Percentiles rank a stretch among this genome's conserved stretches.
Conservation (phyloP, 2,329 filamentous ascomycete genomes). For the Ascochyta clinopodiicola region DNA sequence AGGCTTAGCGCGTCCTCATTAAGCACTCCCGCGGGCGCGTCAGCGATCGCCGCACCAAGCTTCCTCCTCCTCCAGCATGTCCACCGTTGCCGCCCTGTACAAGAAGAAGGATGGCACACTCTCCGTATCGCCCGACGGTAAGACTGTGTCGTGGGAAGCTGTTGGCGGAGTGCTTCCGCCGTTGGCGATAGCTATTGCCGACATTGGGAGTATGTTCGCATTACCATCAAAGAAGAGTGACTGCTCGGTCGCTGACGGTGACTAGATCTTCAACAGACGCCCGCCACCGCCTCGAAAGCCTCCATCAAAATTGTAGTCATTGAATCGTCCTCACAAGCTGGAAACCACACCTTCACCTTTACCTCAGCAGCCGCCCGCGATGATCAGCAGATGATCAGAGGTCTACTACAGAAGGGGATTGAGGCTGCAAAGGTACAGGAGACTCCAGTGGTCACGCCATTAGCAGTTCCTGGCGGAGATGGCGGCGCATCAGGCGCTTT, state of each 20-base stretch:
- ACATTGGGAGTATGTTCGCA: conserved; percentile 77
- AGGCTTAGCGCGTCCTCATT: conserved; percentile 14
- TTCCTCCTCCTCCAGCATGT: conserved; percentile 41
- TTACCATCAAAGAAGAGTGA: conserved; percentile 6
- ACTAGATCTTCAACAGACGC: conserved; percentile 91
- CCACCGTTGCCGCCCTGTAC: conserved; percentile 62
- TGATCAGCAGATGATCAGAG: conserved; percentile 86
- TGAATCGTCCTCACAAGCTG: conserved; percentile 63
- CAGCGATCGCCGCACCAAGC: conserved; percentile 13
- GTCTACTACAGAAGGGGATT: conserved; percentile 79
- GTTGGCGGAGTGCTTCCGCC: conserved; percentile 66
- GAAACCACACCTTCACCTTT: conserved; percentile 86
- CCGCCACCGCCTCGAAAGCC: conserved; percentile 84
- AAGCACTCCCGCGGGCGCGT: conserved; percentile 16
- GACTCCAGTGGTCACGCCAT: conserved; percentile 45
- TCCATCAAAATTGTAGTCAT: conserved; percentile 93
- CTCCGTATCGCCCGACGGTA: conserved; percentile 74
- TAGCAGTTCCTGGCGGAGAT: conserved; percentile 26
- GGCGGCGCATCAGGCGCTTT: conserved; percentile 68
- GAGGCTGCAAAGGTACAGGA: conserved; percentile 66
- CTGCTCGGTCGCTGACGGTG: conserved; percentile 5
- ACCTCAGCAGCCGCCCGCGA: conserved; percentile 78
- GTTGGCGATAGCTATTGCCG: conserved; percentile 73
- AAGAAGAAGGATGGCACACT: conserved; percentile 96
- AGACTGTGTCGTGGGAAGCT: conserved; percentile 82